Base-by-base conservation (phyloP, 495 filamentous ascomycete genomes). In the Tetracladium marchalianum region DNA sequence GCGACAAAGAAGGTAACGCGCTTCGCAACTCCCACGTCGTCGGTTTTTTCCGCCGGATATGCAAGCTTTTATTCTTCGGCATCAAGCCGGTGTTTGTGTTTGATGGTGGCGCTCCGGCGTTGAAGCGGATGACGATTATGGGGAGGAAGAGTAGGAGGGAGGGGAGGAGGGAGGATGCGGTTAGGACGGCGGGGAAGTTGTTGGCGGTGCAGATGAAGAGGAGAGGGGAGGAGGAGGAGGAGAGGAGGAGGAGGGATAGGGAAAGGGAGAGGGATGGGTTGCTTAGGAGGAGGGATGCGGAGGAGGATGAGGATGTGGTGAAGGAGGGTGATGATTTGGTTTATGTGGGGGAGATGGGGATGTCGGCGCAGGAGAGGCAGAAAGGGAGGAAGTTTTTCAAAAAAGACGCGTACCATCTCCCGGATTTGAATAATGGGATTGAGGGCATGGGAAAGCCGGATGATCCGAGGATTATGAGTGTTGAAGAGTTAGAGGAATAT, bases 1-100 rank as follows among this genome's bases (percentile, higher is more conserved):
- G 92, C 55, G 92, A 98, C 65, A 94, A 95, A 58, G 92, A 98
- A 66, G 92, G 92, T 34, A 95, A 98, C 58, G 93, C 92, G 1
- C 76, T 98, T 22, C 86, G 89, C 44, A 98, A 95, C 64, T 86
- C 82, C 13, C 92, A 98, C 54, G 73, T 98, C 47, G 86, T 98
- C 39, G 92, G 93, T 24, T 98, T 98, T 78, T 98, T 96, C 68
- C 84, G 90, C 31, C 80, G 92, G 32, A 95, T 98, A 54, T 96
- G 90, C 73, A 98, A 98, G 62, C 75, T 98, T 4, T 73, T 98
- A 0, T 97, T 86, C 72, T 86, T 90, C 58, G 92, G 92, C n/a
- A 93, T 98, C 59, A 85, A 81, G 49, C 92, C 92, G 0, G 89
- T 98, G 19, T 98, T 98, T 65, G 90, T 98, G 19, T 98, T 98